These are phyloP conservation scores for Periconia macrospinosa DNA, from an alignment of 2,329 filamentous ascomycete species.

Conservation along the genomic window DNA sequence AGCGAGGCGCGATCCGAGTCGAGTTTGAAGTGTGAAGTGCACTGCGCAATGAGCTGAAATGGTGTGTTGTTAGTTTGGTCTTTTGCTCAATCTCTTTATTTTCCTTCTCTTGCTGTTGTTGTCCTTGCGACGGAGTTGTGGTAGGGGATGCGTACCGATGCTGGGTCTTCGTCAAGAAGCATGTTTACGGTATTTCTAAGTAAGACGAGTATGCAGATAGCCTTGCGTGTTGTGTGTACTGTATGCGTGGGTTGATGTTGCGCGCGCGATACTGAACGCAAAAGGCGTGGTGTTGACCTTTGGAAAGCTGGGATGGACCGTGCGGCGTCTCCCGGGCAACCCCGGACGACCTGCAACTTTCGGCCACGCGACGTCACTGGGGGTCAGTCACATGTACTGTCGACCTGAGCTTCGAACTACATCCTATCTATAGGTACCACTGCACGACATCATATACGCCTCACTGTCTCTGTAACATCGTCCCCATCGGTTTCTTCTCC, in stretches of 20 bases:
- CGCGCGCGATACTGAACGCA: conserved; percentile 10
- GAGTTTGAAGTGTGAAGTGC: conserved; percentile 94
- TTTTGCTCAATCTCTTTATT: too few relatives aligned
- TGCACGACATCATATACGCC: background rate
- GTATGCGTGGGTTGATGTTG: too few relatives aligned
- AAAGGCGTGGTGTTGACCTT: conserved; percentile 32
- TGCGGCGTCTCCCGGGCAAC: conserved; percentile 34
- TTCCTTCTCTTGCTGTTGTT: too few relatives aligned
- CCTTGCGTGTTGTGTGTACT: background rate
- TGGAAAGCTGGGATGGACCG: conserved; percentile 32
- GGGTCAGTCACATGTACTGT: conserved; percentile 9
- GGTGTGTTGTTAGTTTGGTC: conserved; percentile 18
- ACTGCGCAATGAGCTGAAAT: conserved; percentile 81
- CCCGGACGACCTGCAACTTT: conserved; percentile 13
- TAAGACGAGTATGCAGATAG: background rate
- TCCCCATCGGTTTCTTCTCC: conserved; percentile 6
- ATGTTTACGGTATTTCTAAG: conserved; percentile 57
- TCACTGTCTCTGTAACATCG: background rate
- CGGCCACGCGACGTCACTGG: conserved; percentile 37
- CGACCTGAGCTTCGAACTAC: too few relatives aligned
- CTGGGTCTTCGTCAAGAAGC: conserved; percentile 92
- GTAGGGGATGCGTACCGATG: conserved; percentile 63
- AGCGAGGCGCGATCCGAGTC: conserved; percentile 83
- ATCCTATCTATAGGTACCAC: conserved; percentile 4
- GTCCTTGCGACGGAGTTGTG: background rate